Percentiles rank a stretch among this genome's conserved stretches.
These are phyloP conservation scores for Wickerhamiella infanticola DNA, from an alignment of 1,139 yeast species.

Conservation along the genomic window DNA sequence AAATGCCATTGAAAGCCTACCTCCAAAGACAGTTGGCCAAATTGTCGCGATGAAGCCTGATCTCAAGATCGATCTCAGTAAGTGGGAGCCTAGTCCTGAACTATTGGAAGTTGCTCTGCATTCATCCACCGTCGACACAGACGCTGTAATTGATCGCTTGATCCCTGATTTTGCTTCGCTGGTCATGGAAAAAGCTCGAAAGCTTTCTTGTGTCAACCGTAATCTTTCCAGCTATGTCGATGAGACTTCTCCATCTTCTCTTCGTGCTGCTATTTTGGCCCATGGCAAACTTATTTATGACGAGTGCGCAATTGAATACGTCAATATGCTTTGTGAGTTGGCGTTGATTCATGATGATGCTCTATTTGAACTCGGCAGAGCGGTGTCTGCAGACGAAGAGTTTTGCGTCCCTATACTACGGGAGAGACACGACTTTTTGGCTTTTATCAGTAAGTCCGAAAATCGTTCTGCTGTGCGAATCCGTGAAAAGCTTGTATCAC, in stretches of 20 bases:
- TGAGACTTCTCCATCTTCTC: not conserved
- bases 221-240: constrained; percentile 1
- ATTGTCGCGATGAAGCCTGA: constrained; percentile 7
- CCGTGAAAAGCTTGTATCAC: not conserved
- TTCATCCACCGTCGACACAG: constrained; percentile 7
- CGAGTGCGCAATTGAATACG: constrained; percentile 3
- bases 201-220: constrained; percentile 2
- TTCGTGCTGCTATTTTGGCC: constrained; percentile 8
- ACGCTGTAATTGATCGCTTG: constrained; percentile 7
- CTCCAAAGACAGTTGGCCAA: constrained; percentile 3
- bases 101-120: constrained; percentile 10
- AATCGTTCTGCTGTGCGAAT: not conserved
- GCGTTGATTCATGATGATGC: constrained; percentile 5
- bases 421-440: not conserved
- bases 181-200: constrained; percentile 4
- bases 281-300: constrained; percentile 5
- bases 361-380: constrained; percentile 3
- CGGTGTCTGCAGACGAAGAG: not conserved
- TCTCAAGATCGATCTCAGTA: constrained; percentile 1
- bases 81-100: not conserved
- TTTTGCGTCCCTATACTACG: not conserved
- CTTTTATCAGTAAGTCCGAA: not conserved
- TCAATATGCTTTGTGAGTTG: constrained; percentile 4
- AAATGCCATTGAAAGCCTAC: not conserved
- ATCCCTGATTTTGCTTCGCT: not conserved